Conservation (phyloP, 140 eudicot genomes). For the Erigeron philadelphicus region DNA sequence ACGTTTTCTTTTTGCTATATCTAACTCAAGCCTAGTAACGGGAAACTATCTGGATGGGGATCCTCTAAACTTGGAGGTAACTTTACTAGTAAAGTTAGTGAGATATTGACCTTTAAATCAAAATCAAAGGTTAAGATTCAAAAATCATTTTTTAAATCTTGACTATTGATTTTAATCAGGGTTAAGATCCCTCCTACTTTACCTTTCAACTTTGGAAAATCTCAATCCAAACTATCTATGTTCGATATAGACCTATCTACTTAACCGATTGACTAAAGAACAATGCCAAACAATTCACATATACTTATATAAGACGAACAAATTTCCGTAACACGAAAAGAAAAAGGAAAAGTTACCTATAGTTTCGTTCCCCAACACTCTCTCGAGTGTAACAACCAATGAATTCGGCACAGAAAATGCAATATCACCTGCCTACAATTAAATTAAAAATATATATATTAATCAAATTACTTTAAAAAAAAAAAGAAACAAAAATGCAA, state of each 20-base stretch:
- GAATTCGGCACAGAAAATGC: conserved; percentile 81
- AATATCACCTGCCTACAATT: conserved; percentile 63
- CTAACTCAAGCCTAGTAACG: too few species aligned
- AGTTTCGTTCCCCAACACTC: conserved; percentile 89
- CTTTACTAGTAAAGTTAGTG: too few species aligned
- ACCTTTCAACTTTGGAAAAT: too few species aligned
- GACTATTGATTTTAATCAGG: too few species aligned
- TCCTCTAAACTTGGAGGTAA: too few species aligned
- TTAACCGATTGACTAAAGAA: conserved; percentile 1
- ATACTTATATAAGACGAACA: neutral
- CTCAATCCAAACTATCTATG: too few species aligned
- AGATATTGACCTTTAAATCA: too few species aligned
- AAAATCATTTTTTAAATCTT: too few species aligned
- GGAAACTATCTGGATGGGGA: too few species aligned
- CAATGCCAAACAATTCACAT: conserved; percentile 11
- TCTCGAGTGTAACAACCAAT: conserved; percentile 78
- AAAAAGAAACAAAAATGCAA: neutral
- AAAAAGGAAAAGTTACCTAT: conserved; percentile 47
- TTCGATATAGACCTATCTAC: neutral
- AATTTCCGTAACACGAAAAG: neutral
- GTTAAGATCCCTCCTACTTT: too few species aligned
- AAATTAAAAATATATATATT: neutral
- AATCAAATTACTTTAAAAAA: neutral
- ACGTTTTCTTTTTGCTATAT: neutral
- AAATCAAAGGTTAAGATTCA: too few species aligned